phyloP scores from a whole-genome alignment of 1,284 basidiomycete species.

The Agroathelia rolfsii region DNA sequence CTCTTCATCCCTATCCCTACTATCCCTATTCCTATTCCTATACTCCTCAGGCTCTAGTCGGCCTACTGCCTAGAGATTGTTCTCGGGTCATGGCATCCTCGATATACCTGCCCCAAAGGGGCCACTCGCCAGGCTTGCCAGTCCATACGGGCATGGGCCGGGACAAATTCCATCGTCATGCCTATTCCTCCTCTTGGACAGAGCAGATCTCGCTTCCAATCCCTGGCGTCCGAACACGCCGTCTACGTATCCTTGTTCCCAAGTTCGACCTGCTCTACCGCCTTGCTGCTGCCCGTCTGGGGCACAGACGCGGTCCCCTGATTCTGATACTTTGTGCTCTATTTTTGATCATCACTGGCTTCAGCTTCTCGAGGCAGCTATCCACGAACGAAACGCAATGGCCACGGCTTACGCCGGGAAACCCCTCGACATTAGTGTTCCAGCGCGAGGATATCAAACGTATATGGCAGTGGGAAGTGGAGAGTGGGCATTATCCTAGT shows the following conservation, averaged over 20 bases:
- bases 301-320: conserved; percentile 31
- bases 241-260: conserved; percentile 40
- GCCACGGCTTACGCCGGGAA: conserved; percentile 33
- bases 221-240: conserved; percentile 35
- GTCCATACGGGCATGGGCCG: conserved; percentile 12
- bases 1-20: no score
- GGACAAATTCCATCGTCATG: conserved; percentile 11
- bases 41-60: no score
- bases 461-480: conserved; percentile 75
- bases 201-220: conserved; percentile 35
- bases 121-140: no score
- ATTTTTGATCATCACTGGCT: conserved; percentile 31
- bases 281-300: conserved; percentile 28
- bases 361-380: no score
- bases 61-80: no score
- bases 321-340: no score
- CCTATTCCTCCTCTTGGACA: conserved; percentile 31
- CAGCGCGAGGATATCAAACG: conserved; percentile 49
- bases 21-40: no score
- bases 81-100: no score
- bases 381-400: conserved; percentile 31
- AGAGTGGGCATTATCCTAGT: conserved; percentile 66
- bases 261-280: conserved; percentile 42
- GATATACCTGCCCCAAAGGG: no score
- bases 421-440: conserved; percentile 56